These are phyloP conservation scores for Alternaria triticina DNA, from an alignment of 2,329 filamentous ascomycete species.

Conservation along the genomic window DNA sequence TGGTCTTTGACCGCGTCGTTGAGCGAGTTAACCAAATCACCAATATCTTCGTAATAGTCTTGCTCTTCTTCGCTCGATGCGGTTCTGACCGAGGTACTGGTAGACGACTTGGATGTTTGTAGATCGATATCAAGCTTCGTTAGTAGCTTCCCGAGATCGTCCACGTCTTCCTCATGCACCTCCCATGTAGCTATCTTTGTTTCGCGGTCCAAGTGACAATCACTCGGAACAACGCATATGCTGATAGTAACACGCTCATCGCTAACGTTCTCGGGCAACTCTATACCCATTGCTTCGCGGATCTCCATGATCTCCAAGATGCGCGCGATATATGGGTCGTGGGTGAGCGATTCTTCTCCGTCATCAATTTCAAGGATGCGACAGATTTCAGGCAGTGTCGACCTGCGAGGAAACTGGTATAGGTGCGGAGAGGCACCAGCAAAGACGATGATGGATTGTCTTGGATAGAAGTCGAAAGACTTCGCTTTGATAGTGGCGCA, in stretches of 20 bases:
- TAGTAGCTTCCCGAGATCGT: not conserved
- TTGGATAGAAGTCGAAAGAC: not conserved
- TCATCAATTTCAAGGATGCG: constrained; percentile 7
- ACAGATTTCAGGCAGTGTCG: constrained; percentile 17
- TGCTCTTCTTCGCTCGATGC: not conserved
- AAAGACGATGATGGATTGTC: not conserved
- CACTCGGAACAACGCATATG: not conserved
- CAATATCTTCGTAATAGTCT: not conserved
- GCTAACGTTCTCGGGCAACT: constrained; percentile 10
- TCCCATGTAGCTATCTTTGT: constrained; percentile 9
- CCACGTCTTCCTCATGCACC: not conserved
- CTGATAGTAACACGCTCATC: constrained; percentile 13
- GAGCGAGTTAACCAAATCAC: not conserved
- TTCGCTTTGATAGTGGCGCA: not conserved
- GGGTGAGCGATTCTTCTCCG: not conserved
- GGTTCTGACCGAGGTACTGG: not conserved
- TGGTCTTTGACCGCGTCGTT: not conserved
- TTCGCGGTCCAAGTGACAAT: not conserved
- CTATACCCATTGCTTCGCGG: constrained; percentile 13
- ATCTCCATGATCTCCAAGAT: constrained; percentile 20
- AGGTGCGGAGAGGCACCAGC: constrained; percentile 2
- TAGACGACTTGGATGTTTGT: not conserved
- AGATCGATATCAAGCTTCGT: not conserved
- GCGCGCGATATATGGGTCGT: not conserved
- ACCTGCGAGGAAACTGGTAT: constrained; percentile 19